A percentile compares a stretch with the other conserved stretches of the same genome.
phyloP scores from a whole-genome alignment of 2,329 filamentous ascomycete species.

The Epichloe amarillans region DNA sequence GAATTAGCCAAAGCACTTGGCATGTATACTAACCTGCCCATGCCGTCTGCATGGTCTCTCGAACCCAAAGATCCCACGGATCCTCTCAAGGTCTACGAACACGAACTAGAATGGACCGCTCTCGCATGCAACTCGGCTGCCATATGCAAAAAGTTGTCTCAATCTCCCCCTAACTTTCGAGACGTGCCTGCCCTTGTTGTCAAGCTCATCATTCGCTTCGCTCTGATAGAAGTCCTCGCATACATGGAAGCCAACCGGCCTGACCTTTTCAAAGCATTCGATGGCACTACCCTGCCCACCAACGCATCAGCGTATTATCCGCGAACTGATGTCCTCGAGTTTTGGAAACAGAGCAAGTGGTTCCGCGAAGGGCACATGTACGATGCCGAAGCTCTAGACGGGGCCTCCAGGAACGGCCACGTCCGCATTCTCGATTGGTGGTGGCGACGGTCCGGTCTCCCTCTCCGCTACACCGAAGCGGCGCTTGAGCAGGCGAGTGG shows the following conservation, averaged over 20 bases:
- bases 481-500: slow-evolving; percentile 80
- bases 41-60: slow-evolving; percentile 55
- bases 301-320: slow-evolving; percentile 83
- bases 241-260: slow-evolving; percentile 49
- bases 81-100: slow-evolving; percentile 57
- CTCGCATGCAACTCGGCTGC: slow-evolving; percentile 57
- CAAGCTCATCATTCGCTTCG: slow-evolving; percentile 85
- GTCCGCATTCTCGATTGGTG: slow-evolving; percentile 84
- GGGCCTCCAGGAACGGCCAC: slow-evolving; percentile 74
- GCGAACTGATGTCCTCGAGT: slow-evolving; percentile 71
- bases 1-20: slow-evolving; percentile 72
- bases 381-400: slow-evolving; percentile 71
- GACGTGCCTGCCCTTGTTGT: slow-evolving; percentile 69
- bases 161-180: slow-evolving; percentile 58
- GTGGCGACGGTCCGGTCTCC: slow-evolving; percentile 64
- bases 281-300: slow-evolving; percentile 72
- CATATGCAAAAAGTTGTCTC: slow-evolving; percentile 60
- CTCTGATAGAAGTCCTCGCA: slow-evolving; percentile 62
- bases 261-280: slow-evolving; percentile 75
- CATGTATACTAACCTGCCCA: slow-evolving; percentile 63
- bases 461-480: slow-evolving; percentile 72
- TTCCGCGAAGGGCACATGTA: slow-evolving; percentile 75
- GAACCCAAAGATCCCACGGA: slow-evolving; percentile 47
- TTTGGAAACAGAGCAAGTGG: slow-evolving; percentile 75
- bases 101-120: slow-evolving; percentile 74